Evolutionary conservation across 257 asterid genomes (phyloP).

Genomic region (Fraxinus quadrangulata): DNA sequence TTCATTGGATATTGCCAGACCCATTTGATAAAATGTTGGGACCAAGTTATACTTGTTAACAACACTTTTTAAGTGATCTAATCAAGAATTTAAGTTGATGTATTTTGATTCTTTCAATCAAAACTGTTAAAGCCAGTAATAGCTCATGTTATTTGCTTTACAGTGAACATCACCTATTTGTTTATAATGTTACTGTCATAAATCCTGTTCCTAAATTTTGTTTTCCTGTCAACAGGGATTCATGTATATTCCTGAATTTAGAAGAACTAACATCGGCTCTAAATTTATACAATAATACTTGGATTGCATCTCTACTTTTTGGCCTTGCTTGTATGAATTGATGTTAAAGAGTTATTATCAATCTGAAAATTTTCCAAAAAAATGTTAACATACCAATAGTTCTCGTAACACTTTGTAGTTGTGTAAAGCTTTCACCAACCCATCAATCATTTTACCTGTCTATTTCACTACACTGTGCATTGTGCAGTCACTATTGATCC

Average conservation of each 20-base stretch:
- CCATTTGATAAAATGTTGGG: not conserved
- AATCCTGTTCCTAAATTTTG: not conserved
- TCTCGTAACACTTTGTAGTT: not conserved
- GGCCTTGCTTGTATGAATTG: not conserved
- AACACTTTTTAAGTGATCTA: not conserved
- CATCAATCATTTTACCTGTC: not conserved
- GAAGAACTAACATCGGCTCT: not conserved
- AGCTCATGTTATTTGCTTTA: not conserved
- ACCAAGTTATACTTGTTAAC: not conserved
- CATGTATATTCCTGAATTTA: not conserved
- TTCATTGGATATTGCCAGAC: not conserved
- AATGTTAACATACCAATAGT: not conserved
- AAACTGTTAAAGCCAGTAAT: not conserved
- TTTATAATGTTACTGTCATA: not conserved
- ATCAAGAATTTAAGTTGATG: not conserved
- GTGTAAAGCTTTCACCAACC: not conserved
- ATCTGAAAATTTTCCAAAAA: not conserved
- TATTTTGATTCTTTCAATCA: not conserved
- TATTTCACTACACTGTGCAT: not conserved
- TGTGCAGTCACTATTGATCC: conserved; percentile 23
- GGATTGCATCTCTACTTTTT: not conserved
- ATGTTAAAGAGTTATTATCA: not conserved
- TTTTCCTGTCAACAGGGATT: not conserved
- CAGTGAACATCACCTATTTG: not conserved
- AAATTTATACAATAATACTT: too few species aligned